Percentiles rank a stretch among this genome's conserved stretches.
These are phyloP conservation scores for Chlamydomonas reinhardtii DNA, from an alignment of 163 green algal species.

Conservation along the genomic window DNA sequence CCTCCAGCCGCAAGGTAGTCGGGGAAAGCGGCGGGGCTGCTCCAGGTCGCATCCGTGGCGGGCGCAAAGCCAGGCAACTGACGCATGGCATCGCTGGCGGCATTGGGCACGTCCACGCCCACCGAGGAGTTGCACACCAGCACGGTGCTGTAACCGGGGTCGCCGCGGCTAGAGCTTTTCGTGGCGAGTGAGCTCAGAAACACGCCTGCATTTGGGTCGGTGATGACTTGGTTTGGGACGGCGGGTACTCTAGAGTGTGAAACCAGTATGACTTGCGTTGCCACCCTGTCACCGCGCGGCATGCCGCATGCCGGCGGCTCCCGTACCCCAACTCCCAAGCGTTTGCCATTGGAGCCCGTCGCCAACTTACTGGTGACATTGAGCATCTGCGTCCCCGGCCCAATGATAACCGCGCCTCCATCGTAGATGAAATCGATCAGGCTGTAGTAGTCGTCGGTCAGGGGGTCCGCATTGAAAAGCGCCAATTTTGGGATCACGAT, in stretches of 20 bases:
- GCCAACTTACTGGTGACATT: slow-evolving; percentile 2
- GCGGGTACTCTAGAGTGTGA: too few relatives aligned
- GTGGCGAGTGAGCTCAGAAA: neutral
- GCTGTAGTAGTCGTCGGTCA: neutral
- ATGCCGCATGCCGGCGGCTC: too few relatives aligned
- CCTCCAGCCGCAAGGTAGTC: neutral
- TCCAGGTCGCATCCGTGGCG: too few relatives aligned
- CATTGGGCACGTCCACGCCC: neutral
- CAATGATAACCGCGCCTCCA: slow-evolving; percentile 5
- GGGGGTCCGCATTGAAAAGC: neutral
- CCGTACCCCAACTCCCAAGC: too few relatives aligned
- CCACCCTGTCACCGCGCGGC: too few relatives aligned
- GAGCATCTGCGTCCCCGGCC: neutral
- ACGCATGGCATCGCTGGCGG: neutral
- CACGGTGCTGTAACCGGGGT: neutral
- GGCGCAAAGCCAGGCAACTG: too few relatives aligned
- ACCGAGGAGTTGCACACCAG: neutral
- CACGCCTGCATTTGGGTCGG: neutral
- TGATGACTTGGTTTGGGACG: too few relatives aligned
- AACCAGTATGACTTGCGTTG: too few relatives aligned
- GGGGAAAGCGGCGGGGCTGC: too few relatives aligned
- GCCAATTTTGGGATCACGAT: neutral
- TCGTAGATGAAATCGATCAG: slow-evolving; percentile 15
- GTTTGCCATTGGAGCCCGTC: too few relatives aligned
- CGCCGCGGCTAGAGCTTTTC: neutral